A percentile compares a stretch with the other conserved stretches of the same genome.
Evolutionary conservation across 2,329 filamentous ascomycete species (phyloP).

Genomic region (Botrytis deweyae): DNA sequence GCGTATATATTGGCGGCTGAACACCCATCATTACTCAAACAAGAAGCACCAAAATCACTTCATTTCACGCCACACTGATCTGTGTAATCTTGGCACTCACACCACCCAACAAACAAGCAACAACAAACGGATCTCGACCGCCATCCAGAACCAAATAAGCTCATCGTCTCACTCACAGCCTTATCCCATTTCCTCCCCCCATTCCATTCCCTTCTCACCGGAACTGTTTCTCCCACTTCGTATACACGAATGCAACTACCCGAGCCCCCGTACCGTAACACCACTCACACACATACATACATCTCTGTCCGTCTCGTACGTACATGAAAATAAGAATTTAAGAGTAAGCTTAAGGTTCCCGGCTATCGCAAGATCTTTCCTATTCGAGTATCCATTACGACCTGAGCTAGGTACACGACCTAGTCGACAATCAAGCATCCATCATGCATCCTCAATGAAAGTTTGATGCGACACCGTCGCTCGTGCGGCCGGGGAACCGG

Average conservation of each 20-base stretch:
- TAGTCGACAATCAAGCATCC: background rate
- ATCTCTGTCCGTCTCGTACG: background rate
- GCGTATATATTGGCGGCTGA: slow-evolving; percentile 6
- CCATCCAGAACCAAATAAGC: background rate
- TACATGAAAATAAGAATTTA: background rate
- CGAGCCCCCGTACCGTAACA: background rate
- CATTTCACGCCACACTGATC: background rate
- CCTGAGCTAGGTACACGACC: background rate
- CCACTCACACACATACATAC: background rate
- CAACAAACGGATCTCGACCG: background rate
- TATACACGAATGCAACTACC: background rate
- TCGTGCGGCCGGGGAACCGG: slow-evolving; percentile 9
- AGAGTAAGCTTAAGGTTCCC: background rate
- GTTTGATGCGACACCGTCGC: background rate
- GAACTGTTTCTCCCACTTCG: background rate
- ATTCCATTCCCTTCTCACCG: background rate
- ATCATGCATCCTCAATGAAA: background rate
- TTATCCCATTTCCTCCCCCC: background rate
- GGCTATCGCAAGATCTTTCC: background rate
- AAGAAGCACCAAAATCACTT: background rate
- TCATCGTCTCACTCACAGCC: background rate
- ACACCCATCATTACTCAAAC: background rate
- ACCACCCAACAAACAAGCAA: background rate
- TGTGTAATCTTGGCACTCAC: background rate
- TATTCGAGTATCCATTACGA: background rate